Conservation (phyloP, 2,329 filamentous ascomycete genomes). For the Fusarium luffae region DNA sequence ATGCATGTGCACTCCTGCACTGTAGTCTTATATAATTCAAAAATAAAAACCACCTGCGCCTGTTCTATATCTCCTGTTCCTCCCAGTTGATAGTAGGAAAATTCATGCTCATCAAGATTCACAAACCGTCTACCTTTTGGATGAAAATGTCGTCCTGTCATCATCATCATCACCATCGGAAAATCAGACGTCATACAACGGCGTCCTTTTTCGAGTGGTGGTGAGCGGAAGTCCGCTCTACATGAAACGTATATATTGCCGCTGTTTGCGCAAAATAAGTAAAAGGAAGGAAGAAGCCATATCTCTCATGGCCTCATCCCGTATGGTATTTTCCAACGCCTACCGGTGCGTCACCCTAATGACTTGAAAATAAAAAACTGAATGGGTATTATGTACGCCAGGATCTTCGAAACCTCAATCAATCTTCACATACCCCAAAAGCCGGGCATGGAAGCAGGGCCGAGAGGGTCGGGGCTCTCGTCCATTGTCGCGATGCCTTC, state of each 20-base stretch:
- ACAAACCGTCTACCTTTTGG: constrained; percentile 34
- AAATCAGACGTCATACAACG: constrained; percentile 4
- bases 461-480: constrained; percentile 51
- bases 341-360: constrained; percentile 40
- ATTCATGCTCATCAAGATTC: constrained; percentile 26
- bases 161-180: constrained; percentile 41
- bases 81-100: constrained; percentile 20
- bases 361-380: constrained; percentile 44
- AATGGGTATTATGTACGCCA: constrained; percentile 50
- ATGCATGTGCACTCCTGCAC: constrained; percentile 16
- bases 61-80: constrained; percentile 22
- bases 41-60: constrained; percentile 39
- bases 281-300: constrained; percentile 34
- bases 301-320: constrained; percentile 31
- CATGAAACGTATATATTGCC: constrained; percentile 45
- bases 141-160: constrained; percentile 40
- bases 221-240: constrained; percentile 36
- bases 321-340: constrained; percentile 45
- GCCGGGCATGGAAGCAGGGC: constrained; percentile 47
- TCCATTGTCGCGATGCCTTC: constrained; percentile 52
- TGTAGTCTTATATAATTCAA: constrained; percentile 28
- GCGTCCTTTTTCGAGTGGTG: constrained; percentile 10
- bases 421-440: constrained; percentile 53
- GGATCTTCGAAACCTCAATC: constrained; percentile 36
- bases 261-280: constrained; percentile 40